A percentile compares a stretch with the other conserved stretches of the same genome.
Conservation (phyloP, 2,329 filamentous ascomycete species). For the Penicillium occitanis region DNA sequence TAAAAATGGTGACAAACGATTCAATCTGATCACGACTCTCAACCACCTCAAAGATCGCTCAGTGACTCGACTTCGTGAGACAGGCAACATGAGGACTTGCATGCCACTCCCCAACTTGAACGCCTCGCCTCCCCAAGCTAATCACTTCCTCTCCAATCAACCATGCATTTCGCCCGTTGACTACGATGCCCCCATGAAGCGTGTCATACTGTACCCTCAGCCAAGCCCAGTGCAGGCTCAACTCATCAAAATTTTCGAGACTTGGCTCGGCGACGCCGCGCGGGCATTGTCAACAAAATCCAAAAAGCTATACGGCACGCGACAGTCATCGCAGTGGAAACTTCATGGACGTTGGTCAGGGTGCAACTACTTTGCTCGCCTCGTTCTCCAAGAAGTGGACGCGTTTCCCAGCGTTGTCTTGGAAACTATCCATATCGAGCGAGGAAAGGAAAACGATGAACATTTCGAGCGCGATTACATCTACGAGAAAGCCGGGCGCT, state of each 20-base stretch:
- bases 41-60: neutral
- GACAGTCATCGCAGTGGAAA: neutral
- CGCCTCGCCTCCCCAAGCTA: neutral
- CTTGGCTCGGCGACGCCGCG: neutral
- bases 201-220: neutral
- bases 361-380: conserved; percentile 10
- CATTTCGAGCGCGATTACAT: conserved; percentile 9
- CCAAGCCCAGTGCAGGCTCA: neutral
- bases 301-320: neutral
- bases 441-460: neutral
- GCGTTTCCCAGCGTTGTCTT: neutral
- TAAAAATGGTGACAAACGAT: neutral
- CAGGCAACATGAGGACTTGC: neutral
- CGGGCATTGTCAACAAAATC: neutral
- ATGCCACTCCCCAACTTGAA: neutral
- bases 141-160: neutral
- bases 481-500: conserved; percentile 4
- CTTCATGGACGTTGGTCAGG: neutral
- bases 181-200: neutral
- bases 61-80: neutral
- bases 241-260: neutral
- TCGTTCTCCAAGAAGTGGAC: neutral
- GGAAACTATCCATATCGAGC: neutral
- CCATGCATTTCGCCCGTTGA: neutral
- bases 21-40: neutral